Base-by-base conservation (phyloP, 257 asterid genomes). In the Penstemon newberryi region DNA sequence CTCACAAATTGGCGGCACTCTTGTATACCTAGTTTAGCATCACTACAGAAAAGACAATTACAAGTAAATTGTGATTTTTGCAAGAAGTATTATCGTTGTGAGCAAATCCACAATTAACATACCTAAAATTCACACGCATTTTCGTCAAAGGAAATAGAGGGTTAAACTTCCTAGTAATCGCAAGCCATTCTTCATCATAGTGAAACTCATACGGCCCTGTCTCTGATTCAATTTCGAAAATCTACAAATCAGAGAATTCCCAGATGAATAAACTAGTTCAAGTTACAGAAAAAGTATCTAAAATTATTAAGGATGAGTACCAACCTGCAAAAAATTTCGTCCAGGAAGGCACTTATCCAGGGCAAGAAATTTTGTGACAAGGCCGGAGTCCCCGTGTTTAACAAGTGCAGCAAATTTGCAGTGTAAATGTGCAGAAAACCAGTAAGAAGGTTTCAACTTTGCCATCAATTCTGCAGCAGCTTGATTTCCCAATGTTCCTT, bases 381-480 rank as follows among this genome's bases (percentile, higher is more conserved):
- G 80, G 63, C 95, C 95, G 70, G 70, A 75, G 25, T 84, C 87
- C 51, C 85, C 91, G 66, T 93, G 99, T 79, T 89, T 92, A 70
- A 89, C 96, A 70, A 89, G 80, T 73, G 97, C 99, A 73, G 99
- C 76, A 75, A 93, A 90, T 83, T 93, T 88, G 89, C 97, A 93
- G 81, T 93, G 99, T 75, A 93, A 74, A 80, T 93, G 99, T 11
- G 97, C 99, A 60, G 99, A 84, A 81, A 93, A 90, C 97, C 97
- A 93, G 78, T 87, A 80, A 60, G 82, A 68, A 56, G 99, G 97
- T 77, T 63, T 93, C 89, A 93, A 80, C 73, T 84, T 85, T 13
- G 78, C 84, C 86, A 93, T 77, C 85, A 93, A 82, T 61, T 84
- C 91, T 56, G 95, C 83, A 54, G 99, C 97, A 73, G 99, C 83